Percentiles rank a stretch among this genome's conserved stretches.
Conservation (phyloP, 371 early-diverging fungal genomes). For the Encephalitozoon romaleae region DNA sequence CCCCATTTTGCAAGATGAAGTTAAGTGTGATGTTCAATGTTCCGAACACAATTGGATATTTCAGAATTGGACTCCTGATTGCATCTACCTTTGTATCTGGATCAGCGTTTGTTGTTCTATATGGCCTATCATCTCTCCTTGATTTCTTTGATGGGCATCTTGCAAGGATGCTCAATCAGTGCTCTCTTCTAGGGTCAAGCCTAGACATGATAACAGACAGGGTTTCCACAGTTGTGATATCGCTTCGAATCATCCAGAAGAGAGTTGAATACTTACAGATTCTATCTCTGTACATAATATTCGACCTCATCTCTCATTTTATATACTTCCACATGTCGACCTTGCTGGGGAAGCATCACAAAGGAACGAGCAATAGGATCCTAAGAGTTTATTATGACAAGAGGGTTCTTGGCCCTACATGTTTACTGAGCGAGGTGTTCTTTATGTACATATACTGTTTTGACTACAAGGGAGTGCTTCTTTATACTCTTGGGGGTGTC, state of each 20-base stretch:
- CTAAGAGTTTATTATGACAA: constrained; percentile 38
- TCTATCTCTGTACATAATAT: constrained; percentile 8
- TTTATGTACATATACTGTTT: neutral
- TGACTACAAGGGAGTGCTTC: neutral
- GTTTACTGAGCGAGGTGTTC: constrained; percentile 21
- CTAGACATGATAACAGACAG: constrained; percentile 56
- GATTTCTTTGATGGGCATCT: constrained; percentile 87
- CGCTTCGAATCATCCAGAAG: neutral
- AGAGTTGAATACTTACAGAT: neutral
- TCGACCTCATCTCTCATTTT: constrained; percentile 40
- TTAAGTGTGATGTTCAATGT: constrained; percentile 26
- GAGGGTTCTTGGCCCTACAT: constrained; percentile 13
- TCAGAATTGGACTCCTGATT: constrained; percentile 31
- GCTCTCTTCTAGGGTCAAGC: constrained; percentile 60
- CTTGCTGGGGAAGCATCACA: constrained; percentile 14
- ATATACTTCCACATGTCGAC: constrained; percentile 12
- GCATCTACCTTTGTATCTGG: neutral
- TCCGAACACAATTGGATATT: constrained; percentile 48
- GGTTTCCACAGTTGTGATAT: constrained; percentile 33
- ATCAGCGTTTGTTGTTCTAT: constrained; percentile 57
- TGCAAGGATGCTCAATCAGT: constrained; percentile 77
- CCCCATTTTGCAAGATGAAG: neutral
- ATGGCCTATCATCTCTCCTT: constrained; percentile 73
- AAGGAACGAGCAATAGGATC: constrained; percentile 5
- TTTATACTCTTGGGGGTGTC: neutral